Percentiles rank a stretch among this genome's conserved stretches.
Conservation (phyloP, 805 yeast genomes). For the Kodamaea kakaduensis region DNA sequence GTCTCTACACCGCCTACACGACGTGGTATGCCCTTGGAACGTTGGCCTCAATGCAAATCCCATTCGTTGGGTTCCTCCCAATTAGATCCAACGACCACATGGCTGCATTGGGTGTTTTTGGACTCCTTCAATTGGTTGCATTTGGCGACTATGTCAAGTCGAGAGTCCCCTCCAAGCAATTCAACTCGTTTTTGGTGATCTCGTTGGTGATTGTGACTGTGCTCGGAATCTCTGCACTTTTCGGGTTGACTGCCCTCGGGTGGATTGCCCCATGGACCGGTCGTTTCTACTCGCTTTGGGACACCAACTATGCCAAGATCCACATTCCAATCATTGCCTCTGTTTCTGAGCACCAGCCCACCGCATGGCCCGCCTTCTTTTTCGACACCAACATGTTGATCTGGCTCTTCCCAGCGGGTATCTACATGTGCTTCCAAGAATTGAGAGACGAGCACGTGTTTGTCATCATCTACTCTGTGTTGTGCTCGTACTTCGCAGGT, state of each 20-base stretch:
- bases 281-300: constrained; percentile 97
- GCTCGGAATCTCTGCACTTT: constrained; percentile 67
- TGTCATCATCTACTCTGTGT: constrained; percentile 84
- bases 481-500: constrained; percentile 96
- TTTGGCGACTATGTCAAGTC: constrained; percentile 77
- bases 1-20: constrained; percentile 83
- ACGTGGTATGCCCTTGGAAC: constrained; percentile 98
- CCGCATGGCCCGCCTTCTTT: constrained; percentile 99
- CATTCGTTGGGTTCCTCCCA: constrained; percentile 96
- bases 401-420: constrained; percentile 98
- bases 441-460: constrained; percentile 89
- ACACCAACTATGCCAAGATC: constrained; percentile 93
- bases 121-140: constrained; percentile 85
- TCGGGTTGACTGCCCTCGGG: constrained; percentile 82
- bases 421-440: constrained; percentile 85
- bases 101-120: constrained; percentile 97
- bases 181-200: constrained; percentile 62
- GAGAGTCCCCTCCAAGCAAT: constrained; percentile 67
- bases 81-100: constrained; percentile 96
- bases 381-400: constrained; percentile 88
- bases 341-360: constrained; percentile 98
- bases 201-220: constrained; percentile 53
- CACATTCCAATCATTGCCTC: constrained; percentile 99
- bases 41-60: constrained; percentile 98
- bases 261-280: constrained; percentile 99